Percentiles rank a stretch among this genome's conserved stretches.
phyloP scores from a whole-genome alignment of 2,329 filamentous ascomycete genomes.

The Phyllosticta capitalensis region DNA sequence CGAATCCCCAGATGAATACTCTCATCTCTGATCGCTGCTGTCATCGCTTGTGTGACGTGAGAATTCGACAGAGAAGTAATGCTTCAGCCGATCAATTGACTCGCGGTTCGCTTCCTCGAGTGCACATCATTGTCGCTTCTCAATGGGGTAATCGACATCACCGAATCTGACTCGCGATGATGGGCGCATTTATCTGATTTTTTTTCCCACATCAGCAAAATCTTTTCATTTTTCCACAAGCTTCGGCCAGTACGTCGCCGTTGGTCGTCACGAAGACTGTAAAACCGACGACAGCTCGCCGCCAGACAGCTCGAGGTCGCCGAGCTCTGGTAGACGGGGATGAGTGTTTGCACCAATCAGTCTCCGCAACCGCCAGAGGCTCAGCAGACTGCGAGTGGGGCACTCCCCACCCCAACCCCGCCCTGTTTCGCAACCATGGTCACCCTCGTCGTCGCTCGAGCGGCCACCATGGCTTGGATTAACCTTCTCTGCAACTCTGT shows the following conservation, averaged over 20 bases:
- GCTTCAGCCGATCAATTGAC: background rate
- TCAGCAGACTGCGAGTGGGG: background rate
- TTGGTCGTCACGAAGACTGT: background rate
- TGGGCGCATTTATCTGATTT: too few relatives aligned
- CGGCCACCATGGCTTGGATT: background rate
- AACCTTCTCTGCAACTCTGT: background rate
- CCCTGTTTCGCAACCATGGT: conserved; percentile 3
- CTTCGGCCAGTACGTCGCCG: too few relatives aligned
- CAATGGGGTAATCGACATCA: background rate
- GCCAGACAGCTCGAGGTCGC: too few relatives aligned
- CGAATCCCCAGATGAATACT: background rate
- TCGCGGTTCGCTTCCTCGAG: background rate
- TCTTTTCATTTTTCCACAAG: too few relatives aligned
- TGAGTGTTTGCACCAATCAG: too few relatives aligned
- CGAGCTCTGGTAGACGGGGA: too few relatives aligned
- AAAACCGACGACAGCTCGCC: too few relatives aligned
- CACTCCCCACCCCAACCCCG: background rate
- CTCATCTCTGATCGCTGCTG: background rate
- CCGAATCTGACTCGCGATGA: background rate
- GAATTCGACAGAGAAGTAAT: background rate
- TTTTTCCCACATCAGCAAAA: too few relatives aligned
- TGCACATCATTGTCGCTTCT: background rate
- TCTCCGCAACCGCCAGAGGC: background rate
- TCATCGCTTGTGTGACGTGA: background rate
- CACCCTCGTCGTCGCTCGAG: background rate